A percentile compares a stretch with the other conserved stretches of the same genome.
Evolutionary conservation across 257 asterid genomes (phyloP).

Genomic region (Solanum bulbocastanum): DNA sequence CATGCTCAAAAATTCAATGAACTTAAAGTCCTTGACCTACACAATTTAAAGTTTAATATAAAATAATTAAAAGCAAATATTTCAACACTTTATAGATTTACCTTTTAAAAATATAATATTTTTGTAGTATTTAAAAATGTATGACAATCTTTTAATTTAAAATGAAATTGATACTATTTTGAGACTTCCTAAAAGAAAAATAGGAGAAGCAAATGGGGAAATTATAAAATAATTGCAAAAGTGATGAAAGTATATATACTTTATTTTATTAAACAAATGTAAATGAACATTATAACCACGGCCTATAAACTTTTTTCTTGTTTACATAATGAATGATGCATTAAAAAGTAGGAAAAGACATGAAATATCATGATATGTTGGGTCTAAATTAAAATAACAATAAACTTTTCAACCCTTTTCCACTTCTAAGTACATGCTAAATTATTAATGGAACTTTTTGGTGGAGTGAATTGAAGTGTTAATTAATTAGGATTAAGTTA

Average conservation of each 20-base stretch:
- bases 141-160: neutral
- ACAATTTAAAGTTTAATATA: neutral
- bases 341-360: neutral
- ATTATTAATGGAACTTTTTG: constrained; percentile 6
- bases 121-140: neutral
- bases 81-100: neutral
- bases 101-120: neutral
- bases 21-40: neutral
- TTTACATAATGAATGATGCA: neutral
- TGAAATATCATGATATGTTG: neutral
- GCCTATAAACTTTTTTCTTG: neutral
- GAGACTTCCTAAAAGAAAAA: neutral
- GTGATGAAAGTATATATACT: neutral
- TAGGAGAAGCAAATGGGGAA: neutral
- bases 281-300: neutral
- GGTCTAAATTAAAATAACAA: neutral
- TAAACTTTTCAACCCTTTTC: constrained; percentile 13
- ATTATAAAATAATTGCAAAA: neutral
- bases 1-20: neutral
- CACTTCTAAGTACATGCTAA: constrained; percentile 10
- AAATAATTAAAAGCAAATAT: neutral
- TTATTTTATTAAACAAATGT: neutral
- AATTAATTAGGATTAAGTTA: neutral
- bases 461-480: neutral
- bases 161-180: neutral